Base-by-base conservation (phyloP, 495 filamentous ascomycete genomes). In the Podospora conica region DNA sequence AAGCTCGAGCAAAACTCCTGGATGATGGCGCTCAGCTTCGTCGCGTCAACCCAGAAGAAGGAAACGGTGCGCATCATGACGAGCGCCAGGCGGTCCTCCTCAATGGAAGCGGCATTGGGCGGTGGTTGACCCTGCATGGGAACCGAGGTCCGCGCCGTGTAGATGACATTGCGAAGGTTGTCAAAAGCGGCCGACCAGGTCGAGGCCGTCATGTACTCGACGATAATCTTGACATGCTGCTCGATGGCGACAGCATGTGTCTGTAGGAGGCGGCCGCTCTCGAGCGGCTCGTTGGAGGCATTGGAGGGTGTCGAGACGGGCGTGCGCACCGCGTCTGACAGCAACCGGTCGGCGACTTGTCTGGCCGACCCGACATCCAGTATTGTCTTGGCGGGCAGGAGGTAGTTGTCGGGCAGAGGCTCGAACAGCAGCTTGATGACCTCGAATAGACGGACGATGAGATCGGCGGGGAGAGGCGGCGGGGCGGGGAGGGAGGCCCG, bases 1-100 rank as follows among this genome's bases (percentile, higher is more conserved):
- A 88, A 88, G 67, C 81, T 85, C 29, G 84, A 84, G 68, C 85
- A 84, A 20, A 88, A 77, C 72, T 89, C 86, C 64, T 87, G 83
- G 33, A 89, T 82, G 40, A 88, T 70, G 15, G 82, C 68, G 55
- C 82, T 79, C 23, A 89, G 78, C 71, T 88, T 88, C 58, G 80
- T 81, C 58, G 76, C 73, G 66, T 89, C 86, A 20, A 88, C 81
- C 82, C 84, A 87, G 65, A 88, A 81, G 63, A 79, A 85, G 27
- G 82, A 83, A 40, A 87, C 76, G 24, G 86, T 76, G 53, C 82
- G 80, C 55, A 88, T 68, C 57, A 81, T 76, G 48, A 83, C 75
- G 15, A 87, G 74, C 0, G 82, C 76, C 23, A 71, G 68, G 69
- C 75, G 79, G 69, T 87, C 85, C 55, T 83, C 80, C 40, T 88